Evolutionary conservation across 805 yeast species (phyloP).

Genomic region (Myxozyma udenii): DNA sequence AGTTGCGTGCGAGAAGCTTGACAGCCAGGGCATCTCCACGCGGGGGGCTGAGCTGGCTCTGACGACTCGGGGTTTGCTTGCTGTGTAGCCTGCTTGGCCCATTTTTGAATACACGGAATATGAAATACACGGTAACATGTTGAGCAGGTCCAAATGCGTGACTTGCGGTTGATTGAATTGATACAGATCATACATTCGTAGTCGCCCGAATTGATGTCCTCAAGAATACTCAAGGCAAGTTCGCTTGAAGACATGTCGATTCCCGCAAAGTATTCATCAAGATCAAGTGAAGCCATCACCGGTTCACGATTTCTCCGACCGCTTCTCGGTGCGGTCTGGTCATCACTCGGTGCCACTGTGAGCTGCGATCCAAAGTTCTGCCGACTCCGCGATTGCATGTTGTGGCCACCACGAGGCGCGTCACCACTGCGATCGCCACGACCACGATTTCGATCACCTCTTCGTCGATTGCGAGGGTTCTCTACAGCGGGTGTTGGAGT

Average conservation of each 20-base stretch:
- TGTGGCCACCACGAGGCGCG: no score
- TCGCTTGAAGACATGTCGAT: slow-evolving; percentile 10
- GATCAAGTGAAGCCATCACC: slow-evolving; percentile 11
- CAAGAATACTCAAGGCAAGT: slow-evolving; percentile 16
- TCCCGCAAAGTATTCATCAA: slow-evolving; percentile 16
- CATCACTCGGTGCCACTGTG: slow-evolving; percentile 1
- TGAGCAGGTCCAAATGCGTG: slow-evolving; percentile 74
- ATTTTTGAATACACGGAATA: slow-evolving; percentile 74
- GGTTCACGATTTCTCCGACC: neutral
- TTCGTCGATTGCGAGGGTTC: neutral
- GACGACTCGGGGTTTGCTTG: slow-evolving; percentile 10
- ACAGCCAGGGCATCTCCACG: slow-evolving; percentile 88
- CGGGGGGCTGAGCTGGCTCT: slow-evolving; percentile 30
- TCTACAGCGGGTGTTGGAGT: no score
- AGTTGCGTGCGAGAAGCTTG: slow-evolving; percentile 48
- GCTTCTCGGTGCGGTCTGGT: neutral
- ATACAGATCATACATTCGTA: slow-evolving; percentile 85
- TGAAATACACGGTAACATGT: slow-evolving; percentile 82
- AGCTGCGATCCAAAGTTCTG: slow-evolving; percentile 12
- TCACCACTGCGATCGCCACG: neutral
- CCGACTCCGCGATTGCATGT: slow-evolving; percentile 4
- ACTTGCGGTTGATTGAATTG: slow-evolving; percentile 64
- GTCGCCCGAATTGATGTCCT: slow-evolving; percentile 20
- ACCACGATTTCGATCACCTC: neutral
- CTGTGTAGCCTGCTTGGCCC: slow-evolving; percentile 73